Base-by-base conservation (phyloP, 345 rosid genomes). In the Physaria fendleri region DNA sequence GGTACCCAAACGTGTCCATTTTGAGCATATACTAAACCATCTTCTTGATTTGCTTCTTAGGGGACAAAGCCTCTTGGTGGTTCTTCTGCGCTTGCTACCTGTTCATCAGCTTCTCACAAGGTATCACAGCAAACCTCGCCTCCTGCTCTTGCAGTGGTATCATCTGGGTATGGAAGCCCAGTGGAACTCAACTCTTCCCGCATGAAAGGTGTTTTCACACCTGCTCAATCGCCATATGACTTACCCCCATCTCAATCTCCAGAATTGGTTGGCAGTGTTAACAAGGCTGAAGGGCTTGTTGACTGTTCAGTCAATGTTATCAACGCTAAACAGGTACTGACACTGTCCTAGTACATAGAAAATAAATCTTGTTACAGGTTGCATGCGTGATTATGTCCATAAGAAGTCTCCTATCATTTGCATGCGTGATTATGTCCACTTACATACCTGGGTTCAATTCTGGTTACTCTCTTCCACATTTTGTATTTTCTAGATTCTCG, bases 141-240 rank as follows among this genome's bases (percentile, higher is more conserved):
- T 63, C 43, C 89, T 71, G 66, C 85, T 30, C 68, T 83, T 30
- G 78, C 75, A 79, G 88, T 81, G 56, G 73, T 75, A 47, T 76
- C 87, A 49, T 72, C 95, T 41, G 81, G 83, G 49, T 81, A 50
- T 54, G 79, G 24, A 57, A 77, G 83, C 69, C 72, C 92, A 29
- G 72, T 73, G 46, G 99, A 90, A 58, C 76, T 83, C 76, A 82
- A 77, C 76, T 56, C 94, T 53, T 69, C 81, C 67, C 83, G 68
- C 44, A 71, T 79, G 84, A 90, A 87, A 81, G 85, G 95, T 73
- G 83, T 85, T 73, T 87, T 82, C 66, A 43, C 76, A 67, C 95
- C 95, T 21, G 71, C 64, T 49, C 64, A 88, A 32, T 77, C 88
- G 33, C 80, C 84, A 38, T 86, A 79, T 74, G 93, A 85, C 76